These are phyloP conservation scores for Straminergon stramineum DNA, from an alignment of 225 moss, liverwort and hornwort genomes.

Conservation along the genomic window DNA sequence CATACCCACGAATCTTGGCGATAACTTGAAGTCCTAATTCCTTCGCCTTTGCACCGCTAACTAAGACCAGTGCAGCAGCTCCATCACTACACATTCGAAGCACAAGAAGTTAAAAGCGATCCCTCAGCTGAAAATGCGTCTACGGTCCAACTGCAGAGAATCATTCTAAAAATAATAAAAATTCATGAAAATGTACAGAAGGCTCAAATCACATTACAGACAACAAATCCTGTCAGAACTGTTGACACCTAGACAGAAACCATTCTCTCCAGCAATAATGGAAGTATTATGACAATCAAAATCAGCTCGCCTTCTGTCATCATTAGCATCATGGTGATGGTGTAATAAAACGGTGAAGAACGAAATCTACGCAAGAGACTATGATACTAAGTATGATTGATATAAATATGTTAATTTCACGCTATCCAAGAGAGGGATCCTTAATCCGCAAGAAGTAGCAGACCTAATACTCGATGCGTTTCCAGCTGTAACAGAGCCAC, in stretches of 20 bases:
- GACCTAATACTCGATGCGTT: conserved; percentile 94
- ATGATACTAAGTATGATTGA: not conserved
- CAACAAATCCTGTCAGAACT: not conserved
- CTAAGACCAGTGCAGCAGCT: conserved; percentile 89
- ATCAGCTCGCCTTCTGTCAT: not conserved
- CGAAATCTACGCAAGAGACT: not conserved
- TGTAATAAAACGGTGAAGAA: not conserved
- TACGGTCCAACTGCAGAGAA: not conserved
- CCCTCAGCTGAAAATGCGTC: not conserved
- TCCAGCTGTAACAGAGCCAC: conserved; percentile 91
- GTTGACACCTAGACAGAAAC: not conserved
- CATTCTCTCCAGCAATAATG: not conserved
- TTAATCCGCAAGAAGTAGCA: not conserved
- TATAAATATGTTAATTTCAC: not conserved
- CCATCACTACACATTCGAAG: conserved; percentile 68
- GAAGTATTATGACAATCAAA: not conserved
- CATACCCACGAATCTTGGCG: conserved; percentile 90
- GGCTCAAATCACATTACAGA: not conserved
- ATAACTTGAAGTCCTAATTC: conserved; percentile 73
- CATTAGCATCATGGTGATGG: not conserved
- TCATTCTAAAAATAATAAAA: not conserved
- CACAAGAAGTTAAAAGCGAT: not conserved
- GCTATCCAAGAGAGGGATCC: not conserved
- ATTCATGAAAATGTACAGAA: not conserved
- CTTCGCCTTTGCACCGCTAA: conserved; percentile 82